Evolutionary conservation across 805 yeast species (phyloP).

Genomic region (Hanseniaspora nectarophila): DNA sequence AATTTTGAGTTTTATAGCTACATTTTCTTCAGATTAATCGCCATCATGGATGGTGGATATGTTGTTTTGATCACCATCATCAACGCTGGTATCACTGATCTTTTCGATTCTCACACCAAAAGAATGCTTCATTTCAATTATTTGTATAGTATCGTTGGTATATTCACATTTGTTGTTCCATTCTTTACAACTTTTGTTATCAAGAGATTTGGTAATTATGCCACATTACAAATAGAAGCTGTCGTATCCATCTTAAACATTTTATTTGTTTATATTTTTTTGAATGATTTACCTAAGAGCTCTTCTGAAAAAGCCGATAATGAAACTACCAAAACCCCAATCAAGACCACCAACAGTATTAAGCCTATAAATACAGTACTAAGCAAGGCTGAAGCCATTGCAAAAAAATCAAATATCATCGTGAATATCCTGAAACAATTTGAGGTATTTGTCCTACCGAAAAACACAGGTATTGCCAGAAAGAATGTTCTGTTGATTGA

Average conservation of each 20-base stretch:
- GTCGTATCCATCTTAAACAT: neutral
- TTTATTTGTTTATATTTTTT: neutral
- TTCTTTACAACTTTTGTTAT: conserved; percentile 3
- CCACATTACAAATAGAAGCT: neutral
- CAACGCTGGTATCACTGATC: conserved; percentile 4
- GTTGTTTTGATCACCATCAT: conserved; percentile 1
- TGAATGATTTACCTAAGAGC: neutral
- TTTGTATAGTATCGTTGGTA: neutral
- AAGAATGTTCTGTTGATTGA: conserved; percentile 2
- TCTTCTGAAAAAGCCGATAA: neutral
- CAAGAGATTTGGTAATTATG: conserved; percentile 2
- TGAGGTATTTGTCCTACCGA: neutral
- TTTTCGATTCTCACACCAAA: neutral
- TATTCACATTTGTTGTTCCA: neutral
- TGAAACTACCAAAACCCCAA: neutral
- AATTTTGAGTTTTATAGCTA: neutral
- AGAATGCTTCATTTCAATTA: conserved; percentile 9
- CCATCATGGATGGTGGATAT: conserved; percentile 1
- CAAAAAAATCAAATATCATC: neutral
- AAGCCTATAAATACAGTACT: neutral
- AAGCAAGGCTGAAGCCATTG: neutral
- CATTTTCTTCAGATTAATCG: neutral
- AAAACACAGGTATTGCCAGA: conserved; percentile 3
- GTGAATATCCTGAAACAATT: neutral
- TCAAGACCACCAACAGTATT: neutral